phyloP scores from a whole-genome alignment of 164 flowering plant genomes.

The Stephania yunnanensis region DNA sequence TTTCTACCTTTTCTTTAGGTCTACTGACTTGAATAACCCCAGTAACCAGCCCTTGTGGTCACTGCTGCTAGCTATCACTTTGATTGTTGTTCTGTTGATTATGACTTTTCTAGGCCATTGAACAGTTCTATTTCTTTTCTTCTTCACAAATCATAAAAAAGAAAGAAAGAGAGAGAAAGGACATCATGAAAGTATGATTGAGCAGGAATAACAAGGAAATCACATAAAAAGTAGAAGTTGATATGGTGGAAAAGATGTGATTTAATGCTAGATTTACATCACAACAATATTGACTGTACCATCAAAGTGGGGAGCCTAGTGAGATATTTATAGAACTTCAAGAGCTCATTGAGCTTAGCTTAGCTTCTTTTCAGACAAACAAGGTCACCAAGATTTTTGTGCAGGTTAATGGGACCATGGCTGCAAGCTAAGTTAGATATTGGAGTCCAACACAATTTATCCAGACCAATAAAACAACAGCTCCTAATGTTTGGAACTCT shows the following conservation, averaged over 20 bases:
- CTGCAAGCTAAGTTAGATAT: not conserved
- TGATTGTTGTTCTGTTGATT: not conserved
- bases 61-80: no score
- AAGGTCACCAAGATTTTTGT: not conserved
- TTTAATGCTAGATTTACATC: not conserved
- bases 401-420: not conserved
- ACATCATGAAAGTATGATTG: no score
- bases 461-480: not conserved
- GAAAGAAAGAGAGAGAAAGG: no score
- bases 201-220: not conserved
- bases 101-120: not conserved
- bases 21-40: not conserved
- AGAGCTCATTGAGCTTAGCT: not conserved
- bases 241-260: no score
- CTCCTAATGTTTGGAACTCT: not conserved
- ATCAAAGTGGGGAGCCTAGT: not conserved
- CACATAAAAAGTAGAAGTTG: no score
- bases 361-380: not conserved
- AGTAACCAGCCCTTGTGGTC: no score
- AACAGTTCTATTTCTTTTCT: not conserved
- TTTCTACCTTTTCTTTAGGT: not conserved
- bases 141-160: not conserved
- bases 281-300: not conserved
- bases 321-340: not conserved
- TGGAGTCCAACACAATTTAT: not conserved